These are phyloP conservation scores for Pyrenophora seminiperda DNA, from an alignment of 2,329 filamentous ascomycete genomes.

Conservation along the genomic window DNA sequence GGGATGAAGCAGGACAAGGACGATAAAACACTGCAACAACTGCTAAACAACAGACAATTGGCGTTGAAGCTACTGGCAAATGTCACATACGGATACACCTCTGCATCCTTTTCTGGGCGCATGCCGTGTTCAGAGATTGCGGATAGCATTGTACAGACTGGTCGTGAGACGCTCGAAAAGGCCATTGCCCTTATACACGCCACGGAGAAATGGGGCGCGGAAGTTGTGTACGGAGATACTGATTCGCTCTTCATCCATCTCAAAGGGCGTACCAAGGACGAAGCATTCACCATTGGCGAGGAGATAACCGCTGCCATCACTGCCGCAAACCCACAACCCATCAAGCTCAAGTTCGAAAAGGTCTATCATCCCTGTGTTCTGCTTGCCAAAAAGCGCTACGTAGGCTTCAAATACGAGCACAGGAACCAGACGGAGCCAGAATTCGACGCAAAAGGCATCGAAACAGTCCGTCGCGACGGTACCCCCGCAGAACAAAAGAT, in stretches of 20 bases:
- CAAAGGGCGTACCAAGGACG: constrained; percentile 80
- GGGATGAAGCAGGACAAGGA: constrained; percentile 95
- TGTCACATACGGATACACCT: constrained; percentile 97
- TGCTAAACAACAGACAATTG: constrained; percentile 91
- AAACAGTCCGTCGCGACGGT: constrained; percentile 93
- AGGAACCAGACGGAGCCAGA: constrained; percentile 76
- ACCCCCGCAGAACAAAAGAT: constrained; percentile 97
- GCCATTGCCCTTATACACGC: constrained; percentile 93
- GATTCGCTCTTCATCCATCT: constrained; percentile 93
- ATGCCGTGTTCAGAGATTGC: constrained; percentile 99
- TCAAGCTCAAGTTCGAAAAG: constrained; percentile 98
- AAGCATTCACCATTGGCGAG: constrained; percentile 90
- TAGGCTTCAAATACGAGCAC: constrained; percentile 94
- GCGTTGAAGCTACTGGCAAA: constrained; percentile 97
- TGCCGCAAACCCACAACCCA: constrained; percentile 82
- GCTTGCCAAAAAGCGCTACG: constrained; percentile 95
- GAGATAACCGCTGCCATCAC: constrained; percentile 91
- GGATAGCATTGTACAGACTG: constrained; percentile 96
- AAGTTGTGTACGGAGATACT: constrained; percentile 97
- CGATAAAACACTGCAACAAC: constrained; percentile 80
- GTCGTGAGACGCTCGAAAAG: constrained; percentile 89
- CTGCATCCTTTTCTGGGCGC: constrained; percentile 91
- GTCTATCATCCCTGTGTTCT: constrained; percentile 95
- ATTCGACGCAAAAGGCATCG: constrained; percentile 97
- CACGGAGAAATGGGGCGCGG: constrained; percentile 83